Evolutionary conservation across 1,284 basidiomycete species (phyloP).

Genomic region (Cutaneotrichosporon spelunceum): DNA sequence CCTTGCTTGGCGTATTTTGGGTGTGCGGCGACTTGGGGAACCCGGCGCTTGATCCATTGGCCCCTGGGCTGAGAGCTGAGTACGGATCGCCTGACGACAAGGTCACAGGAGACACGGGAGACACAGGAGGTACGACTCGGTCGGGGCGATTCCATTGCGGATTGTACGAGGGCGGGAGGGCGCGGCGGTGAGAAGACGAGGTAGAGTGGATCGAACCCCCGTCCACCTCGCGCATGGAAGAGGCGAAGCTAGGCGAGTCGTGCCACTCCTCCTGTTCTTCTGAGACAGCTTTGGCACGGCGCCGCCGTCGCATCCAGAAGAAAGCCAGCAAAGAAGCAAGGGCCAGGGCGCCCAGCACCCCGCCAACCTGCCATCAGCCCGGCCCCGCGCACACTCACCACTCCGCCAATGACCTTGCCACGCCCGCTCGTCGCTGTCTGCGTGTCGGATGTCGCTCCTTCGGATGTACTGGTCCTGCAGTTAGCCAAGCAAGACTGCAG

Average conservation of each 20-base stretch:
- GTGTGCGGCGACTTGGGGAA: neutral
- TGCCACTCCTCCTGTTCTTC: no score
- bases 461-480: neutral
- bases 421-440: neutral
- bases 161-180: constrained; percentile 1
- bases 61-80: neutral
- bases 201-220: neutral
- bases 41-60: neutral
- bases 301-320: neutral
- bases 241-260: no score
- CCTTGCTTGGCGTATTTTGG: neutral
- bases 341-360: neutral
- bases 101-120: no score
- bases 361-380: neutral
- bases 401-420: neutral
- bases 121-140: neutral
- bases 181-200: neutral
- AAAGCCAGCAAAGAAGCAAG: neutral
- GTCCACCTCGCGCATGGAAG: neutral
- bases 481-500: neutral
- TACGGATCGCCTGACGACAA: neutral
- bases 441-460: neutral
- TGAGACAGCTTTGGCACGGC: neutral
- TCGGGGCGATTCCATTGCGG: neutral
- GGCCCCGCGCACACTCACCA: neutral